Evolutionary conservation across 768 basidiomycete species (phyloP).

Genomic region (Suillus luteus): DNA sequence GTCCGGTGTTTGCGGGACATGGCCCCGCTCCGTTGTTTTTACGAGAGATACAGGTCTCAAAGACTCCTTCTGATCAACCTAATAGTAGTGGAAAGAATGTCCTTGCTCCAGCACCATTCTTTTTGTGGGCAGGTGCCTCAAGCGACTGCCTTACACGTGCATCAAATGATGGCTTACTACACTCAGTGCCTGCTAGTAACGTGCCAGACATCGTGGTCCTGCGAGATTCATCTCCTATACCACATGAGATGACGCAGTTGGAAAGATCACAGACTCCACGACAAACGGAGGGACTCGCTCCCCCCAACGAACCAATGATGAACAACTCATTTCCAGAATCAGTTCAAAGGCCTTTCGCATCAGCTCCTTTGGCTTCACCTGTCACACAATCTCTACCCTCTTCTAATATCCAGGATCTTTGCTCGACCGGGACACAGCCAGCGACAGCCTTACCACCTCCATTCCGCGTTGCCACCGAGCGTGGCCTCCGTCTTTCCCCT

Average conservation of each 20-base stretch:
- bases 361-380: neutral
- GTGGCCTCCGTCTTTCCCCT: slow-evolving; percentile 46
- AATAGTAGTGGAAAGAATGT: slow-evolving; percentile 11
- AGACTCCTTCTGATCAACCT: neutral
- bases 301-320: slow-evolving; percentile 19
- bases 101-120: slow-evolving; percentile 20
- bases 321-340: slow-evolving; percentile 4
- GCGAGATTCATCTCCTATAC: neutral
- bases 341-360: slow-evolving; percentile 10
- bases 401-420: slow-evolving; percentile 10
- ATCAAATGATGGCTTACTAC: neutral
- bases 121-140: slow-evolving; percentile 17
- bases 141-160: slow-evolving; percentile 13
- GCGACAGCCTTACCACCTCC: slow-evolving; percentile 23
- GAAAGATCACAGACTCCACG: slow-evolving; percentile 19
- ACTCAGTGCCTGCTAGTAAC: neutral
- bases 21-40: slow-evolving; percentile 17
- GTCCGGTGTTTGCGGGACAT: slow-evolving; percentile 17
- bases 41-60: slow-evolving; percentile 15
- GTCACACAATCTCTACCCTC: neutral
- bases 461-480: slow-evolving; percentile 32
- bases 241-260: neutral
- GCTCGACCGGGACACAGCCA: slow-evolving; percentile 15
- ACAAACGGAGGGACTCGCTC: slow-evolving; percentile 11
- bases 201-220: neutral